Percentiles rank a stretch among this genome's conserved stretches.
Conservation (phyloP, 148 eudicot genomes). For the Oxyria digyna region DNA sequence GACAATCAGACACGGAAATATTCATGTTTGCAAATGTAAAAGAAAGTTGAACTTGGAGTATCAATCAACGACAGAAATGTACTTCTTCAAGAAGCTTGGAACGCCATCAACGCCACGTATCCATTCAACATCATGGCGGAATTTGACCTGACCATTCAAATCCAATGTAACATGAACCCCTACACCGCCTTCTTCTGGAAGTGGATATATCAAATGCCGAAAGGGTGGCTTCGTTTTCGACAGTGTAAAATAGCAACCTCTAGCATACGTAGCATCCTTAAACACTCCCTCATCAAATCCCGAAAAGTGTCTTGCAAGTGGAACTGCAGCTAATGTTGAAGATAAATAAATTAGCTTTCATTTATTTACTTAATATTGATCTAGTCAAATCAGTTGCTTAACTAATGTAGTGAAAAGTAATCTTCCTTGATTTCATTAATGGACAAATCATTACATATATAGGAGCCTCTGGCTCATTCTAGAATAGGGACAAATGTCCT, state of each 20-base stretch:
- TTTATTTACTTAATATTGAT: too few relatives aligned
- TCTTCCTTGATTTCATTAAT: too few relatives aligned
- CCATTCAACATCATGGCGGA: constrained; percentile 98
- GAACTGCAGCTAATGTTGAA: constrained; percentile 52
- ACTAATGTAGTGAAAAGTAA: too few relatives aligned
- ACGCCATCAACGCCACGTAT: constrained; percentile 43
- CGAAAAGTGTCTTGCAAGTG: constrained; percentile 52
- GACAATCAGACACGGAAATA: constrained; percentile 7
- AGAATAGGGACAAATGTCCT: too few relatives aligned
- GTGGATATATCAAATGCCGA: constrained; percentile 76
- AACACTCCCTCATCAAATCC: constrained; percentile 33
- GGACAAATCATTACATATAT: too few relatives aligned
- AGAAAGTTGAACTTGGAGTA: too few relatives aligned
- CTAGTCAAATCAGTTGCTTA: too few relatives aligned
- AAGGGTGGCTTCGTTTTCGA: constrained; percentile 58
- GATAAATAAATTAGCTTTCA: too few relatives aligned
- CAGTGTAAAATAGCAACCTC: constrained; percentile 79
- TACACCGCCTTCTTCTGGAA: constrained; percentile 92
- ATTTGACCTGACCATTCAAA: constrained; percentile 69
- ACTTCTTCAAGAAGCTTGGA: constrained; percentile 66
- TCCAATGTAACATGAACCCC: constrained; percentile 95
- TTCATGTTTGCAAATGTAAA: too few relatives aligned
- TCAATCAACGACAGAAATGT: constrained; percentile 15
- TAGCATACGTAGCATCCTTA: constrained; percentile 55
- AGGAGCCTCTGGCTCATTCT: too few relatives aligned